Evolutionary conservation across 2,329 filamentous ascomycete genomes (phyloP), one percentile per base, ranked within the genome.

Genomic region (Karstenula rhodostoma): DNA sequence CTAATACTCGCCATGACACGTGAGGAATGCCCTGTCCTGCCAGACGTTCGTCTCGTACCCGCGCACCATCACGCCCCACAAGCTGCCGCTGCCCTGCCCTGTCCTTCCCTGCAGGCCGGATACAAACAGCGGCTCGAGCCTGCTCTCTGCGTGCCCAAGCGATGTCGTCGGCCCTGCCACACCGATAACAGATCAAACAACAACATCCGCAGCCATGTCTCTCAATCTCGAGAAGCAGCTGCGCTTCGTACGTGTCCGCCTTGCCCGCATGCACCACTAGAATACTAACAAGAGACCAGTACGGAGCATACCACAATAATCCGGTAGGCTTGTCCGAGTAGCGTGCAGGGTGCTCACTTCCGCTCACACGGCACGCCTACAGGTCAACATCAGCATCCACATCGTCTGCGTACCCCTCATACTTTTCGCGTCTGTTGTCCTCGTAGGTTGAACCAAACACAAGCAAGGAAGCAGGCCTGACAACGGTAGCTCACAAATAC

Each of bases 231-330:
- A 95, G 81, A 90, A 88, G 76, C 92, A 94, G 75, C 84, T 95
- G 71, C 87, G 87, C 79, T 94, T 94, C 80, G 92, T 95, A 87
- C 78, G 90, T 79, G 69, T 59, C 63, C 56, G 60, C 42, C 40
- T 60, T 43, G 35, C 8, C 15, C 17, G n/a, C 50, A 46, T 25
- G 22, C 40, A 51, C n/a, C 32, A 23, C 23, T n/a, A 23, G 10
- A 52, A 19, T 51, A 54, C 61, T 64, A 60, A 70, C 61, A 15
- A 22, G 22, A 53, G 10, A 25, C 12, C 67, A 95, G 92, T 95
- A 95, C 82, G 92, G 91, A 77, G 86, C 90, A 60, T 94, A 95
- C 75, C 92, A 95, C 79, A 88, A 91, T 74, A 89, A 94, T 78
- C 80, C 86, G 49, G 86, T 90, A 82, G 59, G 79, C 64, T 59